phyloP scores from a whole-genome alignment of 176 grass and related monocot genomes.

The Hsuehochloa calcarea region DNA sequence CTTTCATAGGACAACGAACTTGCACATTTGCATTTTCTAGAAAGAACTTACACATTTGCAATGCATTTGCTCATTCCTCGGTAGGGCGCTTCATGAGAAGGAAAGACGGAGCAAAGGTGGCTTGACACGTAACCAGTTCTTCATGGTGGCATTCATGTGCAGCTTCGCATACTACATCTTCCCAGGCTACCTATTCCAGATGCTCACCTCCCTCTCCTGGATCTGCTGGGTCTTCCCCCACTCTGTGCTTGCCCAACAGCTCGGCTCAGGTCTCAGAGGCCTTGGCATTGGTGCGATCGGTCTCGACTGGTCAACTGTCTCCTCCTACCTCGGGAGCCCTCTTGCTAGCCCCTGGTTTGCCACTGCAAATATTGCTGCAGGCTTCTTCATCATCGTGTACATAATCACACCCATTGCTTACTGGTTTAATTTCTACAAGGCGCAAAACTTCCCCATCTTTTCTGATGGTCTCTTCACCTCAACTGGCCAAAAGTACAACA shows the following conservation, averaged over 20 bases:
- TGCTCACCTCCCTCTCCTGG: constrained; percentile 94
- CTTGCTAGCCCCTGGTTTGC: constrained; percentile 98
- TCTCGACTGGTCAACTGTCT: constrained; percentile 78
- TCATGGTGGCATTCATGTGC: constrained; percentile 68
- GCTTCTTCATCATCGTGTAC: constrained; percentile 77
- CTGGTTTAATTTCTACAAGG: constrained; percentile 77
- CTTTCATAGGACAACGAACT: neutral
- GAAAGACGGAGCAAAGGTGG: constrained; percentile 57
- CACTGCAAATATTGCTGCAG: constrained; percentile 74
- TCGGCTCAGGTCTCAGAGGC: constrained; percentile 71
- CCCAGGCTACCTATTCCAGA: constrained; percentile 88
- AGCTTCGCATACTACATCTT: constrained; percentile 87
- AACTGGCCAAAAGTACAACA: constrained; percentile 67
- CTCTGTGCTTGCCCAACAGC: constrained; percentile 74
- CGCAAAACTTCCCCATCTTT: constrained; percentile 80
- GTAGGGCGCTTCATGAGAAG: constrained; percentile 73
- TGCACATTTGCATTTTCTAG: neutral
- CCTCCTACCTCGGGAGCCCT: constrained; percentile 82
- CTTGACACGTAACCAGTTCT: constrained; percentile 84
- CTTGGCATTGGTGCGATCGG: constrained; percentile 73
- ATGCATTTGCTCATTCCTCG: neutral
- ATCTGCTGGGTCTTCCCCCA: constrained; percentile 81
- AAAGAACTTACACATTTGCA: neutral
- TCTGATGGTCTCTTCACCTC: constrained; percentile 69
- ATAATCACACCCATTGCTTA: constrained; percentile 63